Evolutionary conservation across 371 early-diverging fungal genomes (phyloP), one percentile per base, ranked within the genome.

Genomic region (Mortierella sp.): DNA sequence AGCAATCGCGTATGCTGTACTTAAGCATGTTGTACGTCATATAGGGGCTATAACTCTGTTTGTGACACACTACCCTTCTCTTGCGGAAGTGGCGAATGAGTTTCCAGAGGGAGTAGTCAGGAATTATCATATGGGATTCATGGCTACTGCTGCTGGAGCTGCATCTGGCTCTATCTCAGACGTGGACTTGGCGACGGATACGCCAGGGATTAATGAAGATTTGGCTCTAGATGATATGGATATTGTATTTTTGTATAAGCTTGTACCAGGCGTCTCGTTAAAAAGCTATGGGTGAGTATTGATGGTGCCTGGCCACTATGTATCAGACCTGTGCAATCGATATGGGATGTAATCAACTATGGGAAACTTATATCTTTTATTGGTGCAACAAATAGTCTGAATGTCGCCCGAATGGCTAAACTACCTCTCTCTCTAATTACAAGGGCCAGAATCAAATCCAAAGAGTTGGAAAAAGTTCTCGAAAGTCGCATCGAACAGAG

Each of bases 1-100:
- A 5, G 90, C 97, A 4, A 88, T 99, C 45, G 99, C 99, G 0
- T 93, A 89, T 67, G 96, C 97, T 0, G 95, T 98, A 2, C 79
- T 99, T 32, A 79, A 89, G 64, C 88, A 96, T 77, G 78, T 99
- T 24, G 90, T 93, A 51, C 71, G 86, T 16, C 62, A 68, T 20
- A 80, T 79, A 35, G 59, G 70, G 8, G 75, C 85, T 16, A 66
- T 67, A 11, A 89, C 93, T 0, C 71, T 98, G 12, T 97, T 98
- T 88, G 96, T 98, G 26, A 99, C 99, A 0, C 99, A 99, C 86
- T 99, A 97, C 80, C 97, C 93, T 0, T 88, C 87, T 1, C 69
- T 92, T 28, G 86, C 90, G 0, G 76, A 84, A 45, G 67, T 90
- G 18, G 87, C 88, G 22, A 78, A 74, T 0, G 84, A 85, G 61